Conservation (phyloP, 1,284 basidiomycete genomes). For the Pulveroboletus sp. region DNA sequence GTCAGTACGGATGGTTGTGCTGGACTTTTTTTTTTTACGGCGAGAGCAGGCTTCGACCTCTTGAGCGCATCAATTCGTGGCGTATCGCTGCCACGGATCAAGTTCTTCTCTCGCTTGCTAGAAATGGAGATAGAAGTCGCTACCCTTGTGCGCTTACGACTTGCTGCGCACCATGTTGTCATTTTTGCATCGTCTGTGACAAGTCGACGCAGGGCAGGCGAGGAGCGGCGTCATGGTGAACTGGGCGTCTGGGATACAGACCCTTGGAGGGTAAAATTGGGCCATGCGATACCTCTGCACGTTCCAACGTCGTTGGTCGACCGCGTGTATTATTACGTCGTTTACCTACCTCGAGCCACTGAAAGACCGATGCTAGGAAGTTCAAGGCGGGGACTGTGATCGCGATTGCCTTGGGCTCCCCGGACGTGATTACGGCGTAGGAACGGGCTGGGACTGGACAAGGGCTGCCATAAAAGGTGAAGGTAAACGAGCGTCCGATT, state of each 20-base stretch:
- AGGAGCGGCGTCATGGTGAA: background rate
- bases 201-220: background rate
- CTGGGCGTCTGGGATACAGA: background rate
- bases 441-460: background rate
- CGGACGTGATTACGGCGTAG: background rate
- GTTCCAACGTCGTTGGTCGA: too few species aligned
- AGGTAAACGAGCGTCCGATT: constrained; percentile 14
- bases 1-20: background rate
- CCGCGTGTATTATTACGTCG: constrained; percentile 2
- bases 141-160: background rate
- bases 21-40: background rate
- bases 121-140: background rate
- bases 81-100: constrained; percentile 6
- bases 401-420: background rate
- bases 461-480: background rate
- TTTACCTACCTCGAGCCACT: background rate
- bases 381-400: too few species aligned
- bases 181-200: background rate
- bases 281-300: too few species aligned
- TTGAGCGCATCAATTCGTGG: constrained; percentile 12
- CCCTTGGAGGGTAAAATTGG: background rate
- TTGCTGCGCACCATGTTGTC: background rate
- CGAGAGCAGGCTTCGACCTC: background rate
- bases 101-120: constrained; percentile 13
- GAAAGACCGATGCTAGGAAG: constrained; percentile 3